phyloP scores from a whole-genome alignment of 306 rosid species.

The Trifolium pratense region DNA sequence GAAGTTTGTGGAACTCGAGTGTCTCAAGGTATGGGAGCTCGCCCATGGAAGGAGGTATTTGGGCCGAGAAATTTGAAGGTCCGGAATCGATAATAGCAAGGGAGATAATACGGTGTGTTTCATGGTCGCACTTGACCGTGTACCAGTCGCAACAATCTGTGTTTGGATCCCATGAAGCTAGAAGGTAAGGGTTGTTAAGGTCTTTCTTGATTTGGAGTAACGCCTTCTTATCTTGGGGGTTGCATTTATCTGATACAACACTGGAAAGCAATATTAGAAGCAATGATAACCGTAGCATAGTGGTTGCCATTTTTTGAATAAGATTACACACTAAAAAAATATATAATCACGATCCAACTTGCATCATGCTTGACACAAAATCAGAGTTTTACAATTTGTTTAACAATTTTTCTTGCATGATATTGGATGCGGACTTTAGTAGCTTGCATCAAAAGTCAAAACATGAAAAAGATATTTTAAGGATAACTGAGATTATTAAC shows the following conservation, averaged over 20 bases:
- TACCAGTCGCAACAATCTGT: slow-evolving; percentile 74
- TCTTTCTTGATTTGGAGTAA: slow-evolving; percentile 65
- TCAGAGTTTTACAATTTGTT: too few relatives aligned
- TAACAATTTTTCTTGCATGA: too few relatives aligned
- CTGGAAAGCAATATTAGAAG: slow-evolving; percentile 33
- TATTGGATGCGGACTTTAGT: too few relatives aligned
- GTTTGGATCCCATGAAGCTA: slow-evolving; percentile 64
- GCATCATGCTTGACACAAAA: too few relatives aligned
- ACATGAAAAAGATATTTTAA: too few relatives aligned
- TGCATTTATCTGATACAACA: slow-evolving; percentile 52
- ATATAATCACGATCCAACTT: too few relatives aligned
- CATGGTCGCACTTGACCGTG: slow-evolving; percentile 51
- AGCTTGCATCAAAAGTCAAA: too few relatives aligned
- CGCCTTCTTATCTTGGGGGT: slow-evolving; percentile 65
- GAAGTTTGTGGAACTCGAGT: slow-evolving; percentile 63
- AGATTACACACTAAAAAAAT: too few relatives aligned
- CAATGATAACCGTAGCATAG: not conserved
- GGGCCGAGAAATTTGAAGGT: slow-evolving; percentile 48
- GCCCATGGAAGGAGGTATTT: slow-evolving; percentile 71
- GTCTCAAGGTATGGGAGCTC: slow-evolving; percentile 50
- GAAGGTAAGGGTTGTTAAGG: slow-evolving; percentile 65
- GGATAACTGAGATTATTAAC: too few relatives aligned
- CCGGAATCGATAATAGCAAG: slow-evolving; percentile 44
- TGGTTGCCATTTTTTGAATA: not conserved
- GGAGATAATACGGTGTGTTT: slow-evolving; percentile 62